Evolutionary conservation across 2,329 filamentous ascomycete genomes (phyloP).

Genomic region (Trichoderma polysporum): DNA sequence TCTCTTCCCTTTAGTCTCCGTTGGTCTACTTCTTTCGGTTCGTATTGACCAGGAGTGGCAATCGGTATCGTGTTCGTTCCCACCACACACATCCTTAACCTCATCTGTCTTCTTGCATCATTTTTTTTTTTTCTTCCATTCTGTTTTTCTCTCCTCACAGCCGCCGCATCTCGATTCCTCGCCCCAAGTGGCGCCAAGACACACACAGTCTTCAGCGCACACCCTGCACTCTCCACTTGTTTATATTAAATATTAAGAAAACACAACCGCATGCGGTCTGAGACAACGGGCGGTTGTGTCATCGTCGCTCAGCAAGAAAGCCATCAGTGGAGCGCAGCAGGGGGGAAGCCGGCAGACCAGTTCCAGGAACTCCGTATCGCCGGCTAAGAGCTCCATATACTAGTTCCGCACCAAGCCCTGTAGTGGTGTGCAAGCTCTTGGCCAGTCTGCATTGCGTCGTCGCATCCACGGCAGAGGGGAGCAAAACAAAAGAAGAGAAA

Average conservation of each 20-base stretch:
- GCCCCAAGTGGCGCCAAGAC: conserved; percentile 17
- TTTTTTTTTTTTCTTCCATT: not conserved
- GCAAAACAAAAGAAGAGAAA: not conserved
- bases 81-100: not conserved
- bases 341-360: conserved; percentile 10
- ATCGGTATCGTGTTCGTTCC: not conserved
- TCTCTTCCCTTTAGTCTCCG: not conserved
- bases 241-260: conserved; percentile 13
- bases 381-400: conserved; percentile 6
- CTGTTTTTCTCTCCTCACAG: not conserved
- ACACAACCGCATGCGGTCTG: conserved; percentile 14
- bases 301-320: conserved; percentile 15
- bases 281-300: conserved; percentile 19
- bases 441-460: not conserved
- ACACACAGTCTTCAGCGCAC: conserved; percentile 1
- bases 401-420: conserved; percentile 9
- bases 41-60: not conserved
- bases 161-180: conserved; percentile 18
- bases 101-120: not conserved
- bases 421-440: conserved; percentile 11
- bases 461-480: not conserved
- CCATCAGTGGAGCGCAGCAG: conserved; percentile 19
- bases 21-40: not conserved
- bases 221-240: conserved; percentile 13
- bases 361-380: conserved; percentile 17